Evolutionary conservation across 495 filamentous ascomycete species (phyloP).

Genomic region (Tetracladium marchalianum): DNA sequence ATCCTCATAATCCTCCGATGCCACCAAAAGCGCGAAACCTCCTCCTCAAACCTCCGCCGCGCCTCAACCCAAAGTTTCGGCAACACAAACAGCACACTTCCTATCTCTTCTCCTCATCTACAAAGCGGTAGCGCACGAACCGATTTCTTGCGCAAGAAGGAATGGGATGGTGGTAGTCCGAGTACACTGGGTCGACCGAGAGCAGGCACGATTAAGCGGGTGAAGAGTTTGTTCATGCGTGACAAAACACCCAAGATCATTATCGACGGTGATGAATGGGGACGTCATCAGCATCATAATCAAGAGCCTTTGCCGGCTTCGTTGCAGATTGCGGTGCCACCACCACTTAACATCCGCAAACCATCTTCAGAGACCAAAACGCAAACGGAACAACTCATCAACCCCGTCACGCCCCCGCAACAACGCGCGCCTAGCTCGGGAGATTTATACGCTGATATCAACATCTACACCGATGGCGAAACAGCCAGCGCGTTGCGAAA

Average conservation of each 20-base stretch:
- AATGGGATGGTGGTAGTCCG: background rate
- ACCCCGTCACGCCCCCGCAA: slow-evolving; percentile 21
- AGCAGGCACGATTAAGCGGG: background rate
- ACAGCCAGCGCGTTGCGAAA: slow-evolving; percentile 21
- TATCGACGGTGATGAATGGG: too few species aligned
- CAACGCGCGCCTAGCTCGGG: slow-evolving; percentile 41
- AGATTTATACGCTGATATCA: slow-evolving; percentile 45
- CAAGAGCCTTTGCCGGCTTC: too few species aligned
- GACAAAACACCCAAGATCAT: too few species aligned
- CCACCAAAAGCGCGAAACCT: background rate
- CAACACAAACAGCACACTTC: slow-evolving; percentile 3
- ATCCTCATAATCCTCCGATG: slow-evolving; percentile 16
- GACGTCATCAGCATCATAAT: too few species aligned
- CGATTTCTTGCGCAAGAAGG: slow-evolving; percentile 18
- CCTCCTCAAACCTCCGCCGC: background rate
- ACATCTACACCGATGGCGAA: slow-evolving; percentile 56
- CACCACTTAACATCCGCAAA: too few species aligned
- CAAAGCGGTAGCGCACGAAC: slow-evolving; percentile 8
- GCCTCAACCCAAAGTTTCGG: slow-evolving; percentile 20
- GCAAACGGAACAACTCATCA: background rate
- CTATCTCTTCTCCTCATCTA: slow-evolving; percentile 11
- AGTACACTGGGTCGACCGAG: background rate
- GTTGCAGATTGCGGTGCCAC: too few species aligned
- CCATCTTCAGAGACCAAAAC: too few species aligned
- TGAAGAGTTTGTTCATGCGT: background rate